Conservation (phyloP, 129 eudicot species). For the Pulicaria dysenterica region DNA sequence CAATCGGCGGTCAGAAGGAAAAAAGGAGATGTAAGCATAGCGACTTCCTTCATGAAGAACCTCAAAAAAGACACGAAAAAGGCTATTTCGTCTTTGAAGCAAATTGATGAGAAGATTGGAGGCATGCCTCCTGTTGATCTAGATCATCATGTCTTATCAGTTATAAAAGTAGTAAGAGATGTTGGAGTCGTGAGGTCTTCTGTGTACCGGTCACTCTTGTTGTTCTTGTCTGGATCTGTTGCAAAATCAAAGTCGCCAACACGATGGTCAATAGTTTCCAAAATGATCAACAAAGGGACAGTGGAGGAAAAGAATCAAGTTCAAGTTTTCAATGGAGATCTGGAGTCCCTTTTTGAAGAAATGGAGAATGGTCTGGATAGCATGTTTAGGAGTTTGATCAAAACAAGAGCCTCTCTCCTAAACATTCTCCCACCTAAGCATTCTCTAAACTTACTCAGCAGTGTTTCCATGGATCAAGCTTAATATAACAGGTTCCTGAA, state of each 20-base stretch:
- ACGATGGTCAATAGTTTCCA: conserved; percentile 48
- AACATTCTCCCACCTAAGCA: conserved; percentile 44
- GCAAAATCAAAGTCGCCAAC: conserved; percentile 45
- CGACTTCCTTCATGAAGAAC: conserved; percentile 47
- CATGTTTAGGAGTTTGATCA: conserved; percentile 51
- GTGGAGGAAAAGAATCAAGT: conserved; percentile 32
- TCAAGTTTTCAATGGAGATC: conserved; percentile 41
- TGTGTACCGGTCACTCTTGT: conserved; percentile 45
- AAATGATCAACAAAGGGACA: conserved; percentile 44
- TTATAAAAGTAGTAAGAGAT: conserved; percentile 50
- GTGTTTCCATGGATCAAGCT: conserved; percentile 42
- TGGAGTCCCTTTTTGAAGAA: conserved; percentile 40
- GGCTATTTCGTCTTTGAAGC: conserved; percentile 44
- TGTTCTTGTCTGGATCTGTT: conserved; percentile 51
- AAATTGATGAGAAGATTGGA: conserved; percentile 37
- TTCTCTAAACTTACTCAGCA: conserved; percentile 32
- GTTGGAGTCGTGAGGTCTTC: conserved; percentile 48
- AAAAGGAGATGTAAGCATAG: conserved; percentile 42
- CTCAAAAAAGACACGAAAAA: conserved; percentile 44
- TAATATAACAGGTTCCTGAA: conserved; percentile 13
- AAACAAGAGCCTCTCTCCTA: conserved; percentile 55
- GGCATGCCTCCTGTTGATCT: conserved; percentile 38
- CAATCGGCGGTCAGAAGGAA: conserved; percentile 46
- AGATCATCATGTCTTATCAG: conserved; percentile 45
- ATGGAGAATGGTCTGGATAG: conserved; percentile 53